Conservation (phyloP, 2,329 filamentous ascomycete genomes). For the Aspergillus awamori region DNA sequence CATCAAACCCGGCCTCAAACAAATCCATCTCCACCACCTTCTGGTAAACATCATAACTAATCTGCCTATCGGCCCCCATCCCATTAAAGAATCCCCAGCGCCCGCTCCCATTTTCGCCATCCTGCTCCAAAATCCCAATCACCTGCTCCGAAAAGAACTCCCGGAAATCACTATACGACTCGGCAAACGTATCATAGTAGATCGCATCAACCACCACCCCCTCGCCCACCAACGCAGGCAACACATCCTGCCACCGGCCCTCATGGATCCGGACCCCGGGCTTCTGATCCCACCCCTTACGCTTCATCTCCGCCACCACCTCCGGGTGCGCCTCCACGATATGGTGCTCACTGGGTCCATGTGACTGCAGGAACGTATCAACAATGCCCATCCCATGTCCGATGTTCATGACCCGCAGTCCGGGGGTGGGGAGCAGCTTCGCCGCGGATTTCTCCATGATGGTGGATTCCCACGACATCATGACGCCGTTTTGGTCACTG, state of each 20-base stretch:
- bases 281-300: conserved; percentile 69
- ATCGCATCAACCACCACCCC: conserved; percentile 80
- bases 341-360: conserved; percentile 71
- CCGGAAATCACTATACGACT: conserved; percentile 83
- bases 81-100: conserved; percentile 70
- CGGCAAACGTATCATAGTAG: conserved; percentile 97
- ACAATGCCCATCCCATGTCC: conserved; percentile 92
- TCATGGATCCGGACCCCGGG: conserved; percentile 63
- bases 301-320: conserved; percentile 70
- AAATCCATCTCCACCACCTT: conserved; percentile 91
- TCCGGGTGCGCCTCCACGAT: conserved; percentile 84
- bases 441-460: conserved; percentile 81
- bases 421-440: conserved; percentile 62
- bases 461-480: conserved; percentile 90
- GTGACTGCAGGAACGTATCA: conserved; percentile 72
- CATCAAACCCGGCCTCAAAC: conserved; percentile 83
- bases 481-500: conserved; percentile 76
- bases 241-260: conserved; percentile 79
- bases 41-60: conserved; percentile 96
- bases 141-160: conserved; percentile 88
- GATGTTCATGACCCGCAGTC: conserved; percentile 76
- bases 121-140: conserved; percentile 67
- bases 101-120: conserved; percentile 34
- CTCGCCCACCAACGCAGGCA: conserved; percentile 67
- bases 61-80: conserved; percentile 84